Percentiles rank a stretch among this genome's conserved stretches.
These are phyloP conservation scores for Physcomitrium patens DNA, from an alignment of 225 moss, liverwort and hornwort genomes.

Conservation along the genomic window DNA sequence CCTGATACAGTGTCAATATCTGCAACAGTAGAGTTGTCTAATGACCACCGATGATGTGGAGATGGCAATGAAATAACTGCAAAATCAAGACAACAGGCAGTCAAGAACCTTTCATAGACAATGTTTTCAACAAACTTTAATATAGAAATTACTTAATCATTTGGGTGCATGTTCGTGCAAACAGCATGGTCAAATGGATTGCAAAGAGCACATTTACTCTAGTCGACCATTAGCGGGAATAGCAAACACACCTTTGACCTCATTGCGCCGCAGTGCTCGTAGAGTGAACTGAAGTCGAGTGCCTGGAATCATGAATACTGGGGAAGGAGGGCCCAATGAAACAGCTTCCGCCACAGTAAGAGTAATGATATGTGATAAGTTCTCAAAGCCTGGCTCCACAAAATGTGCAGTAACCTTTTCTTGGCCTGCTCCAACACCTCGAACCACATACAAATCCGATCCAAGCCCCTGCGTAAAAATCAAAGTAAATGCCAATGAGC, in stretches of 20 bases:
- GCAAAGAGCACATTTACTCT: background rate
- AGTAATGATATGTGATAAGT: conserved; percentile 77
- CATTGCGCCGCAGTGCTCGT: conserved; percentile 83
- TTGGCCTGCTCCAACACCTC: conserved; percentile 86
- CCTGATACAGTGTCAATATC: conserved; percentile 73
- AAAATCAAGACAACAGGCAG: conserved; percentile 28
- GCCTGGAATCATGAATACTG: conserved; percentile 88
- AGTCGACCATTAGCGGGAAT: conserved; percentile 8
- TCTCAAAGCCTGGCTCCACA: conserved; percentile 79
- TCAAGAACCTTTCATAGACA: conserved; percentile 21
- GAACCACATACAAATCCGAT: conserved; percentile 93
- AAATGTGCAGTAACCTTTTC: conserved; percentile 87
- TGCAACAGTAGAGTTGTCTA: conserved; percentile 74
- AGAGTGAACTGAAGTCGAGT: conserved; percentile 81
- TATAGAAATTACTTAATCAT: background rate
- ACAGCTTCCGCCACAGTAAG: conserved; percentile 95
- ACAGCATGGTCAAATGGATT: background rate
- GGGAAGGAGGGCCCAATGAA: conserved; percentile 88
- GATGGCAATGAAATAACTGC: conserved; percentile 87
- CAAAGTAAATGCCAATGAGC: conserved; percentile 25
- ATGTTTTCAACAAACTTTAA: background rate
- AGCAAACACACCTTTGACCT: conserved; percentile 67
- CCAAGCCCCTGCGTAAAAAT: conserved; percentile 68
- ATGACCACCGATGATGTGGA: conserved; percentile 77
- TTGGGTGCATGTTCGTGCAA: background rate